phyloP scores from a whole-genome alignment of 106 monocot species.

The Agapanthus africanus region DNA sequence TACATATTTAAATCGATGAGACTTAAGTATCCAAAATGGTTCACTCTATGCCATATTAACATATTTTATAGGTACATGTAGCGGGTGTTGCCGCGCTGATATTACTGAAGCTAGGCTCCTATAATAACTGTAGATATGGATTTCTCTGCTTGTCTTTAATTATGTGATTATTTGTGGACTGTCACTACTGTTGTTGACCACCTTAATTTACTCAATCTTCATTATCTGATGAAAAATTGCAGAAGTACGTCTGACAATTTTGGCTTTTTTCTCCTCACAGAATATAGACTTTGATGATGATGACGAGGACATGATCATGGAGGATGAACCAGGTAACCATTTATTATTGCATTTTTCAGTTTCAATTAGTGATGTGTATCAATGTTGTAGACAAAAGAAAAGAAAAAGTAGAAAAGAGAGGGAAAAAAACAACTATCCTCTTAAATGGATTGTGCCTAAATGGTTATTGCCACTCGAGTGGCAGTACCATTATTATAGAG shows the following conservation, averaged over 20 bases:
- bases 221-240: neutral
- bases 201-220: neutral
- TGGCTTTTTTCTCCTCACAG: constrained; percentile 6
- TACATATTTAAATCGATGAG: no score
- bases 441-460: neutral
- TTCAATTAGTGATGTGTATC: neutral
- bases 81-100: no score
- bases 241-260: neutral
- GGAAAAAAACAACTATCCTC: neutral
- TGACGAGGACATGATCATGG: constrained; percentile 17
- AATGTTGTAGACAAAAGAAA: no score
- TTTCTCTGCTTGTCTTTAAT: no score
- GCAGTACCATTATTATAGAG: neutral
- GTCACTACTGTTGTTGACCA: neutral
- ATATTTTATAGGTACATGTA: no score
- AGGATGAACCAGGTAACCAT: constrained; percentile 14
- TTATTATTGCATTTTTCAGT: neutral
- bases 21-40: no score
- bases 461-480: neutral
- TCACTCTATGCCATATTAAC: no score
- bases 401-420: no score
- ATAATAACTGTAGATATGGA: no score
- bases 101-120: no score
- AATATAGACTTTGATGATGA: constrained; percentile 19
- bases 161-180: no score